Conservation (phyloP, 345 rosid genomes). For the Fremontodendron californicum region DNA sequence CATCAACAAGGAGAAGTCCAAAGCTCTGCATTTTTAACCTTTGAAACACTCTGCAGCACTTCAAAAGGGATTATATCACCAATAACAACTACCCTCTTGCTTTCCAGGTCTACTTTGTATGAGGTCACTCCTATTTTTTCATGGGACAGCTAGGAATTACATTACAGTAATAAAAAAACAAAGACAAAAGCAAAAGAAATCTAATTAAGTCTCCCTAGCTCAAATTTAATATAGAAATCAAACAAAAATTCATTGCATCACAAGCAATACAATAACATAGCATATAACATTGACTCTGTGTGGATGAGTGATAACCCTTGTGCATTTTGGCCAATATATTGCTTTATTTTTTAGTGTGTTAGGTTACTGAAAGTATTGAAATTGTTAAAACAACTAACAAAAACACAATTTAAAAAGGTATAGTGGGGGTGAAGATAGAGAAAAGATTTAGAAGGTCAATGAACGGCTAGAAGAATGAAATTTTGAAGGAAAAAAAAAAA, state of each 20-base stretch:
- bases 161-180: neutral
- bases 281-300: neutral
- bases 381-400: neutral
- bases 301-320: neutral
- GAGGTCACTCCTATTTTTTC: conserved; percentile 70
- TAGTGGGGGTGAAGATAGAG: neutral
- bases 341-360: neutral
- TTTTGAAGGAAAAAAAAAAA: neutral
- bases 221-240: neutral
- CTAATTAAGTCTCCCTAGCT: neutral
- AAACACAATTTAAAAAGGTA: neutral
- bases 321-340: neutral
- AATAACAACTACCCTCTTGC: conserved; percentile 77
- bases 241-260: neutral
- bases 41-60: conserved; percentile 78
- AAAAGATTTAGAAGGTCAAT: neutral
- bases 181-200: neutral
- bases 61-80: conserved; percentile 74
- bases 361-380: neutral
- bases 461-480: neutral
- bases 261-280: neutral
- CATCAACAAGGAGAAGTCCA: conserved; percentile 40
- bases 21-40: conserved; percentile 78
- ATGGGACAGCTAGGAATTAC: neutral
- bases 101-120: conserved; percentile 85